Percentiles rank a stretch among this genome's conserved stretches.
These are phyloP conservation scores for Primulina tabacum DNA, from an alignment of 257 asterid genomes.

Conservation along the genomic window DNA sequence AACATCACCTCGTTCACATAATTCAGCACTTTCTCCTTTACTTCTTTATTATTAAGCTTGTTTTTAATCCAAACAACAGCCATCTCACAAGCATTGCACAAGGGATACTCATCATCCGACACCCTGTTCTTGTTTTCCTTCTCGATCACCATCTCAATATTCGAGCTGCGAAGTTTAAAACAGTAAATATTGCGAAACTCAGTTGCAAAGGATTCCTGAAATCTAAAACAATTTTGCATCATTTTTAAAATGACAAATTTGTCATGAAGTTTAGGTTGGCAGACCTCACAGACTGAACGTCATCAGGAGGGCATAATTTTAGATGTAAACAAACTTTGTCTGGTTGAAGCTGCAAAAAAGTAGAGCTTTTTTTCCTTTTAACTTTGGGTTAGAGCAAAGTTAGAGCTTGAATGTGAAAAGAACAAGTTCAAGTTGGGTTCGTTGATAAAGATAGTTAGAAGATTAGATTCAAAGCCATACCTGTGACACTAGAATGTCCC, in stretches of 20 bases:
- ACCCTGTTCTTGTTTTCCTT: slow-evolving; percentile 35
- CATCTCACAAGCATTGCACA: slow-evolving; percentile 87
- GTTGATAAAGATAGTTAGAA: not conserved
- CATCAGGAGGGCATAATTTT: slow-evolving; percentile 55
- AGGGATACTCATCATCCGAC: slow-evolving; percentile 41
- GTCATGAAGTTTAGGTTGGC: slow-evolving; percentile 23
- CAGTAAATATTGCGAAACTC: no score
- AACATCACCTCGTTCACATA: slow-evolving; percentile 72
- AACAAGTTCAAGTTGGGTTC: not conserved
- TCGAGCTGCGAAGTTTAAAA: slow-evolving; percentile 49
- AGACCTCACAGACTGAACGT: slow-evolving; percentile 56
- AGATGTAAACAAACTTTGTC: slow-evolving; percentile 61
- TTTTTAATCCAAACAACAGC: slow-evolving; percentile 93
- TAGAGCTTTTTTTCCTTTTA: not conserved
- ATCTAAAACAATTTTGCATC: no score
- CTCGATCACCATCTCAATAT: slow-evolving; percentile 69
- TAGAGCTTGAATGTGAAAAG: not conserved
- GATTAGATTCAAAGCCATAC: slow-evolving; percentile 28
- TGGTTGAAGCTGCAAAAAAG: slow-evolving; percentile 65
- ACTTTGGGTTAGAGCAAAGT: not conserved
- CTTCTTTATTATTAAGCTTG: slow-evolving; percentile 60
- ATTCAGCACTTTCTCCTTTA: slow-evolving; percentile 64
- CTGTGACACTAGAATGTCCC: slow-evolving; percentile 80
- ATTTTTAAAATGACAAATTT: not conserved
- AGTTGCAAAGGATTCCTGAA: not conserved